Percentiles rank a stretch among this genome's conserved stretches.
phyloP scores from a whole-genome alignment of 352 stramenopile genomes.

The Paralagenidium karlingii region DNA sequence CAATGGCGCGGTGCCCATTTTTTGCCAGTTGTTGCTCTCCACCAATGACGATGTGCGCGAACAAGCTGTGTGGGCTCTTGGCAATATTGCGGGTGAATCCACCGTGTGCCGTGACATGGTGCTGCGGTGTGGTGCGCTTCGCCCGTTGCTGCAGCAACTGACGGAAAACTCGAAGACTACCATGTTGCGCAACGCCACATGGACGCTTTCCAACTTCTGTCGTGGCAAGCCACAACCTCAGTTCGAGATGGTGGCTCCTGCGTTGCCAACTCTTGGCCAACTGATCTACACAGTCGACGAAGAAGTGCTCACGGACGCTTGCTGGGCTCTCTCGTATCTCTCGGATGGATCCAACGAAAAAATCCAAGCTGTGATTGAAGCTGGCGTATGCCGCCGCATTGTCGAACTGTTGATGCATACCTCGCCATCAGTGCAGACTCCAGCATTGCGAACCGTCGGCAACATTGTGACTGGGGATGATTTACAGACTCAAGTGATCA shows the following conservation, averaged over 20 bases:
- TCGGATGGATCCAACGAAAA: conserved; percentile 98
- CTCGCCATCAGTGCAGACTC: conserved; percentile 73
- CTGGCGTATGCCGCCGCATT: conserved; percentile 91
- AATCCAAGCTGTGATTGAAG: conserved; percentile 98
- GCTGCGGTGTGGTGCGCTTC: conserved; percentile 86
- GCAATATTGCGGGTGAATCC: conserved; percentile 99
- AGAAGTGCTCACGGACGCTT: conserved; percentile 98
- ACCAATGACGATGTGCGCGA: conserved; percentile 97
- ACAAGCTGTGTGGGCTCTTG: conserved; percentile 95
- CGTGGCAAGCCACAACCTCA: conserved; percentile 72
- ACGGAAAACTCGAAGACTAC: conserved; percentile 92
- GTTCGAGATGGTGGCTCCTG: conserved; percentile 79
- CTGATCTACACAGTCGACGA: conserved; percentile 97
- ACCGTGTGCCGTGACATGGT: conserved; percentile 95
- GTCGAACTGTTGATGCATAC: conserved; percentile 91
- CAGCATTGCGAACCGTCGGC: conserved; percentile 81
- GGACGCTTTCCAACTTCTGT: conserved; percentile 99
- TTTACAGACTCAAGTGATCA: conserved; percentile 97
- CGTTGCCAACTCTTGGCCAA: conserved; percentile 92
- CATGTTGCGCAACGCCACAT: conserved; percentile 98
- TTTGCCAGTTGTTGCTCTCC: conserved; percentile 91
- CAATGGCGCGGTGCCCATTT: conserved; percentile 94
- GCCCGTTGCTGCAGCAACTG: conserved; percentile 91
- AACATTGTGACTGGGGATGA: conserved; percentile 99
- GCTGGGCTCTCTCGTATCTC: conserved; percentile 98